These are phyloP conservation scores for Stentor roeselii DNA, from an alignment of 73 alveolate genomes.

Conservation along the genomic window DNA sequence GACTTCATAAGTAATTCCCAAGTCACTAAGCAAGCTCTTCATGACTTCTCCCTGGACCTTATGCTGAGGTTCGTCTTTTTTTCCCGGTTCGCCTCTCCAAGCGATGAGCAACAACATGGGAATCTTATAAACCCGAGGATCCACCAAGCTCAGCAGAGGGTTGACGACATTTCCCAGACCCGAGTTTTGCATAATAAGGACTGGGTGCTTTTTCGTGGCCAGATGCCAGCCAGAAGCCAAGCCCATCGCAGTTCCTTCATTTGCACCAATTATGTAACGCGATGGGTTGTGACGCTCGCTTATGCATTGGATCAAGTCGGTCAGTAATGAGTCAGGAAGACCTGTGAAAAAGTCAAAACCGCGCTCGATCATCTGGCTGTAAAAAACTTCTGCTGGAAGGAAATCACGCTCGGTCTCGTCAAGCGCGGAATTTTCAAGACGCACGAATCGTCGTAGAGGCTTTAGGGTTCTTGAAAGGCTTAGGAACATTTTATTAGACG, in stretches of 20 bases:
- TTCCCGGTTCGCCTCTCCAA: conserved; percentile 96
- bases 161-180: conserved; percentile 91
- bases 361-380: conserved; percentile 34
- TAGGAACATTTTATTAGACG: neutral
- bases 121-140: conserved; percentile 85
- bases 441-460: conserved; percentile 16
- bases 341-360: conserved; percentile 89
- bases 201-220: conserved; percentile 83
- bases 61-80: conserved; percentile 94
- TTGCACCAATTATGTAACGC: conserved; percentile 81
- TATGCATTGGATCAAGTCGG: conserved; percentile 58
- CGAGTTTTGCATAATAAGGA: conserved; percentile 86
- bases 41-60: conserved; percentile 81
- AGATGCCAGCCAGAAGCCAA: conserved; percentile 90
- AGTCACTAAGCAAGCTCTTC: conserved; percentile 63
- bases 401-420: conserved; percentile 41
- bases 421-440: neutral
- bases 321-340: conserved; percentile 92
- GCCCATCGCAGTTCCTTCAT: conserved; percentile 90
- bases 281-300: conserved; percentile 46
- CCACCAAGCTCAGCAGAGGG: conserved; percentile 77
- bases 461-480: neutral
- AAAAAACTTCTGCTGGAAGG: conserved; percentile 54
- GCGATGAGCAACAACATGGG: conserved; percentile 87
- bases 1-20: conserved; percentile 79